phyloP scores from a whole-genome alignment of 2,329 filamentous ascomycete genomes.

The Fusarium anguioides region DNA sequence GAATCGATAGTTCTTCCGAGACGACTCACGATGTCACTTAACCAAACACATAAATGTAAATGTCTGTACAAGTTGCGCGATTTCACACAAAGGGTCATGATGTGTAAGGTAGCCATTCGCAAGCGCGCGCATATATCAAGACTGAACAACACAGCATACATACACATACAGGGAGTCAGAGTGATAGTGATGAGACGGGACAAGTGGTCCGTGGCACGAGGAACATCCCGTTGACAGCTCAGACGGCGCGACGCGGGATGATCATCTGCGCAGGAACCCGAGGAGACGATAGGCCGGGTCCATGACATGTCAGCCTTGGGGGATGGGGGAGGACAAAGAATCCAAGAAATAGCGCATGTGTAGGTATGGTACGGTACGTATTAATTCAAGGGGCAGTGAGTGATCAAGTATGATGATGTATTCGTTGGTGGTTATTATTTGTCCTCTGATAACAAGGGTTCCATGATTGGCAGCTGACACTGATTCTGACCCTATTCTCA shows the following conservation, averaged over 20 bases:
- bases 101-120: constrained; percentile 41
- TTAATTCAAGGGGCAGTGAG: neutral
- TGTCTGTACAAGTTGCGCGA: neutral
- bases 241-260: constrained; percentile 41
- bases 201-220: constrained; percentile 37
- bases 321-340: neutral
- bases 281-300: constrained; percentile 38
- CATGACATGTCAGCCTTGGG: constrained; percentile 23
- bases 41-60: neutral
- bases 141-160: constrained; percentile 11
- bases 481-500: neutral
- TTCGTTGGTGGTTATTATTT: constrained; percentile 17
- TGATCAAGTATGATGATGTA: constrained; percentile 14
- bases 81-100: constrained; percentile 23
- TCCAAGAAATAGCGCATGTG: constrained; percentile 38
- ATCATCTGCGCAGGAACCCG: constrained; percentile 50
- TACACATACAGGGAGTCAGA: neutral
- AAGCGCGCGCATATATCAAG: constrained; percentile 27
- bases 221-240: constrained; percentile 40
- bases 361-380: constrained; percentile 2
- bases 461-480: constrained; percentile 7
- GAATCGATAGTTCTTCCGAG: constrained; percentile 19
- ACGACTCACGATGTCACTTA: constrained; percentile 11
- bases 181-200: constrained; percentile 15
- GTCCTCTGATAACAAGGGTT: constrained; percentile 3